Conservation (phyloP, 164 flowering plant genomes). For the grape (Vitis vinifera) region DNA sequence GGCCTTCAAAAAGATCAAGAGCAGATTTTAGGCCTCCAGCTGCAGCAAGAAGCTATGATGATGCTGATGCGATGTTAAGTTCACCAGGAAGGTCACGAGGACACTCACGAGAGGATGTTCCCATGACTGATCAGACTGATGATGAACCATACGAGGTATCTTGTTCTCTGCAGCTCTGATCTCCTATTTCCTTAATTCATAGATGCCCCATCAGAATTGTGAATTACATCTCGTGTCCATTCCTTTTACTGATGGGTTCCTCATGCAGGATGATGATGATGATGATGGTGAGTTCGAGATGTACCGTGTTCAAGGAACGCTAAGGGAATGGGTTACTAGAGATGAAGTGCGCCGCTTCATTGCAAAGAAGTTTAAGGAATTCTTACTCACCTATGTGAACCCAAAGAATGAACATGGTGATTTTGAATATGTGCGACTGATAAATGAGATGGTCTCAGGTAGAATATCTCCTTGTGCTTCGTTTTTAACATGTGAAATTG, state of each 20-base stretch:
- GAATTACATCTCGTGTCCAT: not conserved
- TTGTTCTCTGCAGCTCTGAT: not conserved
- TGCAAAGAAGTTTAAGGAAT: constrained; percentile 84
- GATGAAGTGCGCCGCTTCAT: constrained; percentile 97
- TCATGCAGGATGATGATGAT: constrained; percentile 69
- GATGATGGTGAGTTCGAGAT: constrained; percentile 82
- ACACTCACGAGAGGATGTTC: constrained; percentile 74
- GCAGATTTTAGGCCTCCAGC: constrained; percentile 69
- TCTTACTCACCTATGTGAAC: constrained; percentile 70
- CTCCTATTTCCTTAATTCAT: not conserved
- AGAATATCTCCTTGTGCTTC: constrained; percentile 5
- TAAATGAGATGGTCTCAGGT: constrained; percentile 97
- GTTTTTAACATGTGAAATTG: not conserved
- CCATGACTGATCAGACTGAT: constrained; percentile 86
- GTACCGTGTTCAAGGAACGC: constrained; percentile 93
- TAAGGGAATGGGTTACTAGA: constrained; percentile 97
- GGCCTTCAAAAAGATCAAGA: constrained; percentile 82
- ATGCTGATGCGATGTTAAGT: constrained; percentile 71
- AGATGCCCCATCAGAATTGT: not conserved
- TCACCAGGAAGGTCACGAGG: constrained; percentile 79
- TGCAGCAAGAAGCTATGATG: constrained; percentile 53
- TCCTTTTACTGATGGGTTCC: not conserved
- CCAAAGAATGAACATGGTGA: constrained; percentile 70
- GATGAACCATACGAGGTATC: constrained; percentile 75
- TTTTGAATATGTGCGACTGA: constrained; percentile 69